Percentiles rank a stretch among this genome's conserved stretches.
Evolutionary conservation across 371 early-diverging fungal genomes (phyloP).

Genomic region (Funneliformis caledonium): DNA sequence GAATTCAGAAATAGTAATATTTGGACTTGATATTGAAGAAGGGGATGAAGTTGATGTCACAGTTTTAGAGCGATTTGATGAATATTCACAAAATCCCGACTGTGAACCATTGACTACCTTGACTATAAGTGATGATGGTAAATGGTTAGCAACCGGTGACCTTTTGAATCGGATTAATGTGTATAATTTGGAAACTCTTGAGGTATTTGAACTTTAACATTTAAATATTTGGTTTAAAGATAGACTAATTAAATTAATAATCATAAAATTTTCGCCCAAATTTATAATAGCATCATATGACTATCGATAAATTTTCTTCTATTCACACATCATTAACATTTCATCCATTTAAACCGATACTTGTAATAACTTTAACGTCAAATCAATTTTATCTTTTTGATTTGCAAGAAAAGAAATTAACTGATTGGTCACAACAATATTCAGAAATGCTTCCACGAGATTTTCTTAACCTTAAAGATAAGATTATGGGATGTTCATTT

Average conservation of each 20-base stretch:
- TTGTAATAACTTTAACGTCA: slow-evolving; percentile 68
- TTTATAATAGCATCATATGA: slow-evolving; percentile 57
- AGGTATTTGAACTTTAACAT: slow-evolving; percentile 53
- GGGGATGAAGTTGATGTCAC: slow-evolving; percentile 60
- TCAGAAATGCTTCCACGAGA: slow-evolving; percentile 61
- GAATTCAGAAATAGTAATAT: slow-evolving; percentile 66
- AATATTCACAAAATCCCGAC: slow-evolving; percentile 53
- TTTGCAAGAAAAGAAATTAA: slow-evolving; percentile 66
- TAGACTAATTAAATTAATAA: not conserved
- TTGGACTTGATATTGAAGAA: slow-evolving; percentile 56
- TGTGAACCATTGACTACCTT: slow-evolving; percentile 56
- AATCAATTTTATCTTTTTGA: slow-evolving; percentile 83
- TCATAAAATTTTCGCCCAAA: not conserved
- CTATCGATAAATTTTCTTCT: slow-evolving; percentile 69
- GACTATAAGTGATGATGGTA: slow-evolving; percentile 74
- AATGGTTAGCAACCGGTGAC: slow-evolving; percentile 84
- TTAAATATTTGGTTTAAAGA: not conserved
- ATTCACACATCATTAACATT: slow-evolving; percentile 78
- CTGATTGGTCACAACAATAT: slow-evolving; percentile 81
- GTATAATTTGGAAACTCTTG: slow-evolving; percentile 74
- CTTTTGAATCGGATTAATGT: slow-evolving; percentile 73
- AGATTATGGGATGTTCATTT: slow-evolving; percentile 73
- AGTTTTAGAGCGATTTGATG: slow-evolving; percentile 61
- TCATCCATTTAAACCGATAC: slow-evolving; percentile 63
- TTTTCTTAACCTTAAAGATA: slow-evolving; percentile 67